Base-by-base conservation (phyloP, 345 rosid species). In the Dovyalis caffra region DNA sequence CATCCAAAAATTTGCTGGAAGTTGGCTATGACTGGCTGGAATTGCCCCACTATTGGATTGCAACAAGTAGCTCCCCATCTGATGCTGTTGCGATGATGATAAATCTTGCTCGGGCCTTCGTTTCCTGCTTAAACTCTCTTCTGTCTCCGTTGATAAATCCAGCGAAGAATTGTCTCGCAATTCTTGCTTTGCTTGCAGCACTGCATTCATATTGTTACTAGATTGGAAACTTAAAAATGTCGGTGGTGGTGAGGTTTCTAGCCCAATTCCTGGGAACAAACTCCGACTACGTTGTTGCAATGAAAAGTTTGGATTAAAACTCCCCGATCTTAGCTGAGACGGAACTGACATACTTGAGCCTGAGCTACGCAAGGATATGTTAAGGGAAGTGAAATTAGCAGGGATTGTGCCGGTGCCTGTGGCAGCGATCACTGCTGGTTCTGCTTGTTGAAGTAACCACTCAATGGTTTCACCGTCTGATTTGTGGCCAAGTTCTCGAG, bases 391-490 rank as follows among this genome's bases (percentile, higher is more conserved):
- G 90, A 95, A 95, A 73, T 95, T 95, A 8, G 99, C 99, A 0
- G 99, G 99, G 85, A 95, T 95, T 1, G 99, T 95, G 56, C 99
- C 97, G 0, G 99, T 92, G 1, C 99, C 99, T 0, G 99, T 92
- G 80, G 99, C 99, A 64, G 99, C 99, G 74, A 95, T 89, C 71
- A 95, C 99, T 0, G 99, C 86, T 0, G 99, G 97, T 78, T 95
- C 99, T 0, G 99, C 99, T 81, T 95, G 99, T 83, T 95, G 99
- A 73, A 95, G 99, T 35, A 95, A 85, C 99, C 99, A 95, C 85
- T 95, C 99, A 56, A 92, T 92, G 33, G 99, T 95, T 66, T 94
- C 98, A 2, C 98, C 98, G 40, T 94, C 98, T 20, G 97, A 92
- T 75, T 94, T 94, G 83, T 94, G 97, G 37, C 98, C 98, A 1